Evolutionary conservation across 345 rosid species (phyloP).

Genomic region (Heritiera fomes): DNA sequence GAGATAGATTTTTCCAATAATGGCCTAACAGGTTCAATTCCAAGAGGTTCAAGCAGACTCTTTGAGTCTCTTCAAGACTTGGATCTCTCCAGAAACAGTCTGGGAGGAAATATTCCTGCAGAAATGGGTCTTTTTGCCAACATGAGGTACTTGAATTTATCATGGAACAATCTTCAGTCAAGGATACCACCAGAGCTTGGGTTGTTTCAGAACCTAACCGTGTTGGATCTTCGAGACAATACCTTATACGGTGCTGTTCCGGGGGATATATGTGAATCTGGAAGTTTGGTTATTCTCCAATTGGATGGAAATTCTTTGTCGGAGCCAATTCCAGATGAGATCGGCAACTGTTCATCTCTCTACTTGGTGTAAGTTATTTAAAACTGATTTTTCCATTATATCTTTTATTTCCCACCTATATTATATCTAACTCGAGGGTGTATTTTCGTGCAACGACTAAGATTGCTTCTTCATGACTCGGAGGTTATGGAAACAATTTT

Average conservation of each 20-base stretch:
- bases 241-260: constrained; percentile 55
- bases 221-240: constrained; percentile 66
- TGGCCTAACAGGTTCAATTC: constrained; percentile 56
- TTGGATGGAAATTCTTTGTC: constrained; percentile 74
- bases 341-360: constrained; percentile 82
- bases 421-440: too few species aligned
- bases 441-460: too few species aligned
- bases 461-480: too few species aligned
- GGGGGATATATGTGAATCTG: constrained; percentile 65
- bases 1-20: constrained; percentile 76
- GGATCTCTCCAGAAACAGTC: constrained; percentile 71
- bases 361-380: constrained; percentile 63
- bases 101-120: constrained; percentile 59
- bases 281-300: constrained; percentile 70
- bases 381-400: not conserved
- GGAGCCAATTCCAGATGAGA: constrained; percentile 72
- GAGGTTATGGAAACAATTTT: too few species aligned
- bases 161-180: constrained; percentile 72
- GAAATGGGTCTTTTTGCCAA: constrained; percentile 44
- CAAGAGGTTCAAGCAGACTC: constrained; percentile 57
- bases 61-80: constrained; percentile 50
- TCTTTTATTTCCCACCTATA: too few species aligned
- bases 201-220: constrained; percentile 56
- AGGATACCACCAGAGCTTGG: constrained; percentile 74
- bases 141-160: constrained; percentile 70